Percentiles rank a stretch among this genome's conserved stretches.
Conservation (phyloP, 768 basidiomycete genomes). For the Hortiboletus campestris region DNA sequence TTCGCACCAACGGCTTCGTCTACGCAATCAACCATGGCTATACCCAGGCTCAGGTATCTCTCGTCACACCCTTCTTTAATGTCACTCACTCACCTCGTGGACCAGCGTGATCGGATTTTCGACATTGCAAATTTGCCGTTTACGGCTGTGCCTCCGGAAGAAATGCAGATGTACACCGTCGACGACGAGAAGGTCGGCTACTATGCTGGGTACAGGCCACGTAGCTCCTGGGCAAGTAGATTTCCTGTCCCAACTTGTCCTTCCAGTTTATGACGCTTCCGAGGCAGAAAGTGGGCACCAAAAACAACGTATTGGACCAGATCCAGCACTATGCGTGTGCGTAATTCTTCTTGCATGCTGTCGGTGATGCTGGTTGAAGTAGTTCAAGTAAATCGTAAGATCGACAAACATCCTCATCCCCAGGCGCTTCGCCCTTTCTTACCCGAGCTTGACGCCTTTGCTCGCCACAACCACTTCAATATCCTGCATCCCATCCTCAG, state of each 20-base stretch:
- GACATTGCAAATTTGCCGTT: constrained; percentile 48
- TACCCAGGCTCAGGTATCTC: constrained; percentile 35
- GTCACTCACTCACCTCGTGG: constrained; percentile 12
- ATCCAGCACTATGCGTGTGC: constrained; percentile 56
- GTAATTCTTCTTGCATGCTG: neutral
- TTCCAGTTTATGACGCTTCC: neutral
- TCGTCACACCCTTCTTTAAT: neutral
- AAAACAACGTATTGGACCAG: constrained; percentile 52
- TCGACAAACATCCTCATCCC: constrained; percentile 47
- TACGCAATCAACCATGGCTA: constrained; percentile 39
- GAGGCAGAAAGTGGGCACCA: constrained; percentile 49
- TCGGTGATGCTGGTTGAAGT: neutral
- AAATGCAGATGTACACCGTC: constrained; percentile 40
- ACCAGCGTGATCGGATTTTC: constrained; percentile 44
- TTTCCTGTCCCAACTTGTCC: neutral
- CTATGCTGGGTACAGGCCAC: constrained; percentile 51
- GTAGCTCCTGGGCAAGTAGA: constrained; percentile 44
- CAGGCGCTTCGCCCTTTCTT: constrained; percentile 45
- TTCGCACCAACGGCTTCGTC: constrained; percentile 41
- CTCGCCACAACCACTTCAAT: constrained; percentile 48
- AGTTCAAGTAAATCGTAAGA: constrained; percentile 44
- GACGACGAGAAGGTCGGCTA: constrained; percentile 39
- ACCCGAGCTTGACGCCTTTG: constrained; percentile 50
- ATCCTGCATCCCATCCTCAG: constrained; percentile 47
- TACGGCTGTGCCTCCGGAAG: constrained; percentile 38